phyloP scores from a whole-genome alignment of 164 flowering plant genomes.

The Litsea cubeba region DNA sequence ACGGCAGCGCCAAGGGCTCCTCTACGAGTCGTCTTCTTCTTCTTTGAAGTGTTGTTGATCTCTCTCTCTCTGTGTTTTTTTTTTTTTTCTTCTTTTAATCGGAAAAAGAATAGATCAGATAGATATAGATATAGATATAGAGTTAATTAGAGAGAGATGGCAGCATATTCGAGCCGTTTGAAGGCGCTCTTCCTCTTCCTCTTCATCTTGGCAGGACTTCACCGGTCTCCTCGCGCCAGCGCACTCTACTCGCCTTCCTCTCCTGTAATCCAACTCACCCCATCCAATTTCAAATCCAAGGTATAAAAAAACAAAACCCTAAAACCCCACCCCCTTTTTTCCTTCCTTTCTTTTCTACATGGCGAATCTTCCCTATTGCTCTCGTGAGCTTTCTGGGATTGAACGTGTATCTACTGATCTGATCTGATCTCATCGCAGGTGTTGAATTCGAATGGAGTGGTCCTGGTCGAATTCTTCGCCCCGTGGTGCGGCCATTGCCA shows the following conservation, averaged over 20 bases:
- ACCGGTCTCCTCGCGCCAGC: slow-evolving; percentile 7
- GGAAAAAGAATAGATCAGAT: too few species aligned
- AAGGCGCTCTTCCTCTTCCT: slow-evolving; percentile 13
- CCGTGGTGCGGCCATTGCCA: slow-evolving; percentile 99
- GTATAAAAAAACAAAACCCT: slow-evolving; percentile 19
- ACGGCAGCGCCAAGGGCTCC: background rate
- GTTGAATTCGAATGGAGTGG: slow-evolving; percentile 71
- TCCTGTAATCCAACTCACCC: slow-evolving; percentile 75
- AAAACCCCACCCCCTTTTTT: background rate
- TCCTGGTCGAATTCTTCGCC: slow-evolving; percentile 90
- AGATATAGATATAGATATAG: too few species aligned
- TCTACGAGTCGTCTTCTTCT: background rate
- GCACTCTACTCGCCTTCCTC: slow-evolving; percentile 83
- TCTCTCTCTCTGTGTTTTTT: too few species aligned
- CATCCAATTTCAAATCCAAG: slow-evolving; percentile 92
- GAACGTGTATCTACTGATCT: background rate
- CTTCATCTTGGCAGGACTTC: background rate
- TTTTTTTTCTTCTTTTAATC: background rate
- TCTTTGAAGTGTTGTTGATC: too few species aligned
- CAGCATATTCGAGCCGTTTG: background rate
- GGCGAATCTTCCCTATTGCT: too few species aligned
- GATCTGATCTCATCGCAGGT: slow-evolving; percentile 41
- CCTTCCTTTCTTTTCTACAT: background rate
- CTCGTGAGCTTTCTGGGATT: too few species aligned
- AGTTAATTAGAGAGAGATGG: background rate